Evolutionary conservation across 1,139 yeast species (phyloP), one percentile per base, ranked within the genome.

Genomic region (Pichia sp.): DNA sequence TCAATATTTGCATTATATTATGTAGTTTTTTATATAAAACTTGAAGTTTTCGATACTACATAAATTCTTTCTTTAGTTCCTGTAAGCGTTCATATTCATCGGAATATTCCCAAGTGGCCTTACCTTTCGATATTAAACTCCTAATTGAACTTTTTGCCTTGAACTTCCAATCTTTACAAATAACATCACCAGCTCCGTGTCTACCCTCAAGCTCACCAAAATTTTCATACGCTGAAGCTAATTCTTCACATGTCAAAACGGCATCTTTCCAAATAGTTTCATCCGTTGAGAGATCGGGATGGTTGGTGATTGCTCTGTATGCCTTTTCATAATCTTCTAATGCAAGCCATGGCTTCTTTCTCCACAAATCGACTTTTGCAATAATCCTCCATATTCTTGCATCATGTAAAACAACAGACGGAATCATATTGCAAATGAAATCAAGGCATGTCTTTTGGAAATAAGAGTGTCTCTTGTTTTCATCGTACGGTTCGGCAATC

Each of bases 91-190:
- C 77, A 87, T 94, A 88, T 2, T 88, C 95, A 34, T 75, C 80
- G 3, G 85, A 71, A 52, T 76, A 90, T 57, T 85, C 90, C 95
- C 95, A 87, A 57, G 73, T 75, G 33, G 72, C 69, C 56, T 77
- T 83, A 16, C 95, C 96, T 58, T 82, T 84, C 29, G 94, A 82
- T 76, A 85, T 73, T 52, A 88, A 67, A 1, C 87, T 75, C 55
- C 95, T 73, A 16, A 88, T 72, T 0, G 86, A 70, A 9, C 85
- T 75, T 52, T 80, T 73, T 2, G 95, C 81, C 61, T 88, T 88
- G 65, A 83, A 86, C 57, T 77, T 83, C 97, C 97, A 90, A 59
- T 88, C 95, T 55, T 81, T 77, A 61, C 96, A 88, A 5, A 92
- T 95, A 16, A 84, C 58, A 55, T 85, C 88, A 2, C 82, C 96